A percentile compares a stretch with the other conserved stretches of the same genome.
phyloP scores from a whole-genome alignment of 495 filamentous ascomycete species.

The Hypoxylon cercidicola region DNA sequence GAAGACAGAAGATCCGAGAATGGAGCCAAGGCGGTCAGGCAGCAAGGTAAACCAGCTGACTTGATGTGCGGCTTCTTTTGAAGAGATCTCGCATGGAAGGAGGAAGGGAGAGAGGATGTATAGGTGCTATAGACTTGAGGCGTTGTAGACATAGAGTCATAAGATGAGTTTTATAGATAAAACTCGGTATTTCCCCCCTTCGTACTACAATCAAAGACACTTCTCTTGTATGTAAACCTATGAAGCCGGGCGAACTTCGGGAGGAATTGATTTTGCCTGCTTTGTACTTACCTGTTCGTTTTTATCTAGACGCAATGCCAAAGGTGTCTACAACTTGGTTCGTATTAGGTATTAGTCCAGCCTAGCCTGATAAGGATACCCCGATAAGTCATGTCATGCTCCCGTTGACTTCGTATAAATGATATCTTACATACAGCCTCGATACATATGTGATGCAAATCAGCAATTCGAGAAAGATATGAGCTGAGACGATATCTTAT shows the following conservation, averaged over 20 bases:
- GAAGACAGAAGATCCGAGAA: constrained; percentile 45
- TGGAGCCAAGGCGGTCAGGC: constrained; percentile 25
- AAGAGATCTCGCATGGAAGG: not conserved
- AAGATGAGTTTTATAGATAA: no score
- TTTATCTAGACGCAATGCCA: not conserved
- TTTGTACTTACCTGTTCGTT: not conserved
- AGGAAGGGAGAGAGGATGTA: not conserved
- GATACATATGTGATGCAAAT: not conserved
- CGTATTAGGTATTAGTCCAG: no score
- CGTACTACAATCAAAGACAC: not conserved
- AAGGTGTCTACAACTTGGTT: not conserved
- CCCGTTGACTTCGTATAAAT: not conserved
- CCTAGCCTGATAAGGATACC: constrained; percentile 19
- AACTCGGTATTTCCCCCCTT: not conserved
- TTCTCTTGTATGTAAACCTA: not conserved
- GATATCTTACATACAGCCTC: not conserved
- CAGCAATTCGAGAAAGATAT: not conserved
- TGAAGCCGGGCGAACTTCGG: constrained; percentile 1
- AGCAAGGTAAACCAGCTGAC: constrained; percentile 17
- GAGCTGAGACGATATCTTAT: not conserved
- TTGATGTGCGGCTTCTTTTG: not conserved
- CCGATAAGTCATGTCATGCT: constrained; percentile 1
- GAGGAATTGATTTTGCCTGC: not conserved
- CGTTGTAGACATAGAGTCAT: constrained; percentile 28
- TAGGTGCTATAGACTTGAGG: constrained; percentile 13